A percentile compares a stretch with the other conserved stretches of the same genome.
These are phyloP conservation scores for Aristolochia fimbriata DNA, from an alignment of 164 flowering plant genomes.

Conservation along the genomic window DNA sequence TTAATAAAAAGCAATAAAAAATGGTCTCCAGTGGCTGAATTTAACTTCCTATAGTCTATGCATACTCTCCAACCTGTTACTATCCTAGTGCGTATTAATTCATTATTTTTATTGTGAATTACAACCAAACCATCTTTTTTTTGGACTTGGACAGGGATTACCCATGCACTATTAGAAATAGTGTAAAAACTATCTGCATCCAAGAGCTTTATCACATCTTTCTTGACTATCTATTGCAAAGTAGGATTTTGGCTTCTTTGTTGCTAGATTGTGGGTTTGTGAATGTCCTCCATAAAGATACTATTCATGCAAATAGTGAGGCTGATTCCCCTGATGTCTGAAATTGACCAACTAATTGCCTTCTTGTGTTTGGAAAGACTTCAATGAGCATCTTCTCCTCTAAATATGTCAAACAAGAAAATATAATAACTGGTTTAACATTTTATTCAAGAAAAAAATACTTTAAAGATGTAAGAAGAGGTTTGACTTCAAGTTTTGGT, in stretches of 20 bases:
- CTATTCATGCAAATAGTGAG: too few species aligned
- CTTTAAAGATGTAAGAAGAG: neutral
- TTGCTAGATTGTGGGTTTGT: too few species aligned
- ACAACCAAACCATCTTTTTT: neutral
- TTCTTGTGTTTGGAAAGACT: neutral
- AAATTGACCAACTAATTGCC: neutral
- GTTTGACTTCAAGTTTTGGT: neutral
- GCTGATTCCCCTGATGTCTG: too few species aligned
- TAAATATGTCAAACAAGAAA: neutral
- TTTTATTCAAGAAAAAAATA: too few species aligned
- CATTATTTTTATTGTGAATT: neutral
- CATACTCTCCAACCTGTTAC: neutral
- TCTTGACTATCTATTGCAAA: neutral
- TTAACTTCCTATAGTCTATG: too few species aligned
- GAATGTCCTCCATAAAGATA: too few species aligned
- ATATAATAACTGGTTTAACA: neutral
- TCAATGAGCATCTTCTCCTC: neutral
- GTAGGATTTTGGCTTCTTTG: too few species aligned
- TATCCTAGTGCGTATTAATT: neutral
- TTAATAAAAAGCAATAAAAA: neutral
- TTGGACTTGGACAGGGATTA: neutral
- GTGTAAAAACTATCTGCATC: neutral
- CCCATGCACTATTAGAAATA: neutral
- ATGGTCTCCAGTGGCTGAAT: too few species aligned
- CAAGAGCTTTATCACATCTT: neutral